These are phyloP conservation scores for Stevia rebaudiana DNA, from an alignment of 140 eudicot species.

Conservation along the genomic window DNA sequence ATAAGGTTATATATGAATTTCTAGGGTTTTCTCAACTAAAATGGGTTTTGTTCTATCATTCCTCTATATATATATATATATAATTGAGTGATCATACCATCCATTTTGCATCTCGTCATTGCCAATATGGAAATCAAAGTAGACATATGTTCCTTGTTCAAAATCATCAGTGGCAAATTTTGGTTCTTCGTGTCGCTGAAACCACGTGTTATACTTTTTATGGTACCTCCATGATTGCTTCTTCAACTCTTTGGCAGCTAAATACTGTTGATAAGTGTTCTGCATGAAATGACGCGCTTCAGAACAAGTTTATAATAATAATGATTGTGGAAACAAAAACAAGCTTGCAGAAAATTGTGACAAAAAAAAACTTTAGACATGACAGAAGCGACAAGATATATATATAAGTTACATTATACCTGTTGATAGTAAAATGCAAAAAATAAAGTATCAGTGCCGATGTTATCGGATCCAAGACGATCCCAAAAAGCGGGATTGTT, in stretches of 20 bases:
- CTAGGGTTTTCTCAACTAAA: too few species aligned
- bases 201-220: slow-evolving; percentile 89
- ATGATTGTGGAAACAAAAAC: slow-evolving; percentile 9
- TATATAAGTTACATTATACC: slow-evolving; percentile 31
- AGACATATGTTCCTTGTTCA: slow-evolving; percentile 93
- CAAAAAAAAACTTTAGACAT: background rate
- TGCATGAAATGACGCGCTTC: slow-evolving; percentile 26
- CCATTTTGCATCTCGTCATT: slow-evolving; percentile 83
- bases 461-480: slow-evolving; percentile 77
- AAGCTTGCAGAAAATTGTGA: background rate
- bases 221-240: slow-evolving; percentile 99
- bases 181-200: slow-evolving; percentile 97
- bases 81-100: slow-evolving; percentile 48
- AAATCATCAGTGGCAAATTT: slow-evolving; percentile 86
- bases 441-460: slow-evolving; percentile 82
- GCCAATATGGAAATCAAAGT: slow-evolving; percentile 83
- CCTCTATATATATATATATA: too few species aligned
- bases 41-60: too few species aligned
- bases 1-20: too few species aligned
- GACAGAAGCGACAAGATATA: background rate
- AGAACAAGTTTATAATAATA: slow-evolving; percentile 19
- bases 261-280: slow-evolving; percentile 91
- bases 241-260: slow-evolving; percentile 95
- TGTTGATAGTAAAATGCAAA: slow-evolving; percentile 92
- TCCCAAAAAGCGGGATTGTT: slow-evolving; percentile 97